Base-by-base conservation (phyloP, 495 filamentous ascomycete genomes). In the Xylaria flabelliformis region DNA sequence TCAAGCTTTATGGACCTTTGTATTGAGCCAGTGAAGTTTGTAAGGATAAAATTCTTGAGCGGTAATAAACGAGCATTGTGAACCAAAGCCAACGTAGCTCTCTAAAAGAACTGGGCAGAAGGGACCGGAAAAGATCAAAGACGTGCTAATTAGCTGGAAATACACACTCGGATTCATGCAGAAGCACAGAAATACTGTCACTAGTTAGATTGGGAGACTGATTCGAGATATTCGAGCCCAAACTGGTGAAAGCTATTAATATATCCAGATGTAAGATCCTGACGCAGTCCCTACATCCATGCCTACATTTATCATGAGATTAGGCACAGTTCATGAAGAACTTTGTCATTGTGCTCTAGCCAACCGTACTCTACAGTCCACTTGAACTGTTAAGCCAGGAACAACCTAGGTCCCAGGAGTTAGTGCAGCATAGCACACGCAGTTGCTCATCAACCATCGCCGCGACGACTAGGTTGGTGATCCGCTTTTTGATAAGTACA, bases 381-480 rank as follows among this genome's bases (percentile, higher is more conserved):
- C 58, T 12, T 13, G n/a, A 41, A 9, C 8, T 0, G 7, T 17
- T 19, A 12, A 61, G 17, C 7, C 3, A 1, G 5, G 15, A 21
- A 61, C 6, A 12, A 12, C 3, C 32, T 15, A 1, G 55, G 32
- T 32, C 32, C 6, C 9, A 39, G 19, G n/a, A n/a, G n/a, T 61
- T 21, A 1, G 15, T 34, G 12, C 12, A 24, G 13, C 32, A 56
- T 56, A 26, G 53, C 13, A 15, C 13, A 7, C 6, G 4, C 15
- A 48, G 15, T 19, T 26, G 62, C 26, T 13, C 15, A 7, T 21
- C 41, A 32, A 2, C 24, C 10, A 48, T 46, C 42, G 62, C 13
- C 62, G 42, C 42, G 42, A 48, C 62, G 42, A 64, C 41, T 48
- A 34, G 62, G 62, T 50, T 64, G 41, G 15, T 46, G 39, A 63